Conservation (phyloP, 2,329 filamentous ascomycete genomes). For the Exutisphaerella laricina region DNA sequence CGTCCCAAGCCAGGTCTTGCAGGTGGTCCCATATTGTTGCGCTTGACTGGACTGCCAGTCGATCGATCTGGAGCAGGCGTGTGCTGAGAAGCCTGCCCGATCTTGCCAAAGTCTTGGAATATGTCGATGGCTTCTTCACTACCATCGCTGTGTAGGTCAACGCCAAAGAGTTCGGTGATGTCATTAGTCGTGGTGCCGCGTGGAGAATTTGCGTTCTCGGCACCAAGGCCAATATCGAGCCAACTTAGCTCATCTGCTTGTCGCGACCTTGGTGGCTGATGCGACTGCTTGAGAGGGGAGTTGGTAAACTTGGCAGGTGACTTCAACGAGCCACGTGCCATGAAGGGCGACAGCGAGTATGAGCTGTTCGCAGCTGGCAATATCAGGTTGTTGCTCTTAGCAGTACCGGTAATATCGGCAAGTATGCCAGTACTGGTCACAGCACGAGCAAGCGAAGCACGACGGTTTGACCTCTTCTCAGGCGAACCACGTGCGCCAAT, state of each 20-base stretch:
- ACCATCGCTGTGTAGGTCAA: constrained; percentile 55
- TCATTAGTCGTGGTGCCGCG: constrained; percentile 31
- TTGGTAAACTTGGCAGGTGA: constrained; percentile 29
- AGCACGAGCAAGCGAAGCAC: constrained; percentile 58
- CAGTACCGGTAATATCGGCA: constrained; percentile 53
- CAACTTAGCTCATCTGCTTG: constrained; percentile 21
- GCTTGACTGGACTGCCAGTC: constrained; percentile 31
- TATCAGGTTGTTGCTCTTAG: constrained; percentile 44
- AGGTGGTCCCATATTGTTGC: constrained; percentile 26
- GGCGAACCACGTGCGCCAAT: constrained; percentile 57
- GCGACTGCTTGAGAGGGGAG: constrained; percentile 32
- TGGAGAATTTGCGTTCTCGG: constrained; percentile 22
- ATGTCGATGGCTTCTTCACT: constrained; percentile 61
- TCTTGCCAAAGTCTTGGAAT: constrained; percentile 69
- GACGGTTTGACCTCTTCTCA: constrained; percentile 57
- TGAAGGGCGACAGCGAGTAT: constrained; percentile 32
- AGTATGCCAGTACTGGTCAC: constrained; percentile 57
- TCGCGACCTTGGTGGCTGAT: constrained; percentile 18
- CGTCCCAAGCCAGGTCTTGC: constrained; percentile 26
- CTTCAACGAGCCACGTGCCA: constrained; percentile 20
- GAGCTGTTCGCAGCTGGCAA: constrained; percentile 22
- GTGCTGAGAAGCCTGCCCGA: constrained; percentile 44
- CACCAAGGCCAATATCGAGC: constrained; percentile 24
- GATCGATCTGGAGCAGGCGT: constrained; percentile 25
- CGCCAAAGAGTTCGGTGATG: constrained; percentile 51